phyloP scores from a whole-genome alignment of 2,329 filamentous ascomycete species.

The Gremmenia infestans region DNA sequence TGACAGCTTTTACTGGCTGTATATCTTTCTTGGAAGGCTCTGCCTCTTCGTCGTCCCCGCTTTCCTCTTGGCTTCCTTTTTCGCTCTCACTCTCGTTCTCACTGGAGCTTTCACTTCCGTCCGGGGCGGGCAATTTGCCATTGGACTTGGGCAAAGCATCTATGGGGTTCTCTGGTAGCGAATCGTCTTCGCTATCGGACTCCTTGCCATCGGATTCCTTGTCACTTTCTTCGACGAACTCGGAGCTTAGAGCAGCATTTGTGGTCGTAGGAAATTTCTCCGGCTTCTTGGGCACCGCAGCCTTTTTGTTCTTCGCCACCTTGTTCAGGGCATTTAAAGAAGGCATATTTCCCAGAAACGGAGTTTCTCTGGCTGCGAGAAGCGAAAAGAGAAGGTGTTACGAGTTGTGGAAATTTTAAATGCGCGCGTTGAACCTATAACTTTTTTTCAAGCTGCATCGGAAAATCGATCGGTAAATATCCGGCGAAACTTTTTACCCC shows the following conservation, averaged over 20 bases:
- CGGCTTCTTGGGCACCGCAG: background rate
- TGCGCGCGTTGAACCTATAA: slow-evolving; percentile 8
- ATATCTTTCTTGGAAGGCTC: slow-evolving; percentile 11
- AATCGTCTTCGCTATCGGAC: slow-evolving; percentile 21
- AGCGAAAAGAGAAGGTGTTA: background rate
- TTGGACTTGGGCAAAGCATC: slow-evolving; percentile 15
- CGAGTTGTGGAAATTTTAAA: slow-evolving; percentile 16
- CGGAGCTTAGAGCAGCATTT: slow-evolving; percentile 23
- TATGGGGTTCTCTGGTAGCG: slow-evolving; percentile 14
- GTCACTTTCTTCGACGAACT: slow-evolving; percentile 28
- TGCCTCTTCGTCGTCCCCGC: slow-evolving; percentile 36
- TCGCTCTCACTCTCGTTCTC: slow-evolving; percentile 26
- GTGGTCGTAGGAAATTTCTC: slow-evolving; percentile 11
- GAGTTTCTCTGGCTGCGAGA: background rate
- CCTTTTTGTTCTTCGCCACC: slow-evolving; percentile 12
- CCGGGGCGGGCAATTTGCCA: slow-evolving; percentile 20
- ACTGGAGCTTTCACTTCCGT: slow-evolving; percentile 20
- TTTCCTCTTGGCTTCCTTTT: slow-evolving; percentile 29
- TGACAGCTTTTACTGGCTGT: slow-evolving; percentile 2
- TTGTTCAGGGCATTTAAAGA: slow-evolving; percentile 17
- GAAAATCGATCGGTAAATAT: slow-evolving; percentile 4
- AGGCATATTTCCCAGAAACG: slow-evolving; percentile 8
- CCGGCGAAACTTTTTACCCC: slow-evolving; percentile 1
- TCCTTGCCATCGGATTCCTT: slow-evolving; percentile 21
- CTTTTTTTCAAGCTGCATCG: slow-evolving; percentile 11